Evolutionary conservation across 345 rosid species (phyloP).

Genomic region (Aquilaria malaccensis): DNA sequence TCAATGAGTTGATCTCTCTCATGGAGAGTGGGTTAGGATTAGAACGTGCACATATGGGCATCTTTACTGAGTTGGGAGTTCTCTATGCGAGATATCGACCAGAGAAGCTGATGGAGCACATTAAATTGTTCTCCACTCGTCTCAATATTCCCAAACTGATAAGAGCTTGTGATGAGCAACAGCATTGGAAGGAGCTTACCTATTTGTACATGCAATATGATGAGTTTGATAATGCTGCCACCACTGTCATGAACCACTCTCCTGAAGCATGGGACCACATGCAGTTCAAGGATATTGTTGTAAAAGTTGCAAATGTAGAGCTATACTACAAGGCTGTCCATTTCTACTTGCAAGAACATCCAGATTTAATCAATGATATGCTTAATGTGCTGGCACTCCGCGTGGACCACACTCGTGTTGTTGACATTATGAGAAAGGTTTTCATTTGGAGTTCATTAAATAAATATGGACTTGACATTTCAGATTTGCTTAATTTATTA

Average conservation of each 20-base stretch:
- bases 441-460: slow-evolving; percentile 5
- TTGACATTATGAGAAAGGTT: slow-evolving; percentile 97
- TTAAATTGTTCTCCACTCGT: slow-evolving; percentile 92
- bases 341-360: slow-evolving; percentile 97
- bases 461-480: not conserved
- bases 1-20: slow-evolving; percentile 92
- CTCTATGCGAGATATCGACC: slow-evolving; percentile 93
- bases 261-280: slow-evolving; percentile 99
- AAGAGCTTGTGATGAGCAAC: slow-evolving; percentile 97
- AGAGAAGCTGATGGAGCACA: slow-evolving; percentile 98
- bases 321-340: slow-evolving; percentile 96
- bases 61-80: slow-evolving; percentile 97
- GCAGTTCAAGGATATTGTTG: slow-evolving; percentile 92
- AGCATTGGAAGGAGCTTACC: slow-evolving; percentile 95
- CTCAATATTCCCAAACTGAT: slow-evolving; percentile 97
- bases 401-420: slow-evolving; percentile 95
- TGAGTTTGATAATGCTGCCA: slow-evolving; percentile 98
- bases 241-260: slow-evolving; percentile 97
- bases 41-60: slow-evolving; percentile 99
- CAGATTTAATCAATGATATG: slow-evolving; percentile 87
- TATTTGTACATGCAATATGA: slow-evolving; percentile 85
- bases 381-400: slow-evolving; percentile 92
- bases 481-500: slow-evolving; percentile 6
- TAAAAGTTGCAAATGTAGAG: slow-evolving; percentile 94
- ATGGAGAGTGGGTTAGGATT: slow-evolving; percentile 99